Conservation (phyloP, 192 early-diverging fungal species). For the Pilobolus umbonatus region DNA sequence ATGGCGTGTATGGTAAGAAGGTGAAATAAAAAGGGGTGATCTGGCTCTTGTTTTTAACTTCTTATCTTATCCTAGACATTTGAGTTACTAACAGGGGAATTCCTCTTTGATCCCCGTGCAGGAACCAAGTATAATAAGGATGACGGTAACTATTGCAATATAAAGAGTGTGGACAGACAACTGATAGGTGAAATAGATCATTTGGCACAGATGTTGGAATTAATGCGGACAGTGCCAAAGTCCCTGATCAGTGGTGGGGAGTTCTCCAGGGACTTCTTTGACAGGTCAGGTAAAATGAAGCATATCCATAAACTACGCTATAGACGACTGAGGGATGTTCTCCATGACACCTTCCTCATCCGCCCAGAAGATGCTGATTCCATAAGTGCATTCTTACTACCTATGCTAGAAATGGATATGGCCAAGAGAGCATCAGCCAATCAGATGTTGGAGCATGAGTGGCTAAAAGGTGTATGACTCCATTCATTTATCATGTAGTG, state of each 20-base stretch:
- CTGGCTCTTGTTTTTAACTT: not conserved
- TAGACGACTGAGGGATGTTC: constrained; percentile 76
- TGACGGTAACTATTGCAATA: constrained; percentile 58
- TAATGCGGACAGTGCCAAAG: constrained; percentile 78
- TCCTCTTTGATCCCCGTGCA: constrained; percentile 91
- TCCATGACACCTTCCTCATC: constrained; percentile 85
- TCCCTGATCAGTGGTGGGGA: constrained; percentile 73
- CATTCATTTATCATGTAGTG: too few relatives aligned
- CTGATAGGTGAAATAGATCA: too few relatives aligned
- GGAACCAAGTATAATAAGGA: constrained; percentile 83
- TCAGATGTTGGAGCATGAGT: constrained; percentile 21
- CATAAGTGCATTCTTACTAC: constrained; percentile 71
- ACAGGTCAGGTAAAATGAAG: constrained; percentile 78
- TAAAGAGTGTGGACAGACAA: not conserved
- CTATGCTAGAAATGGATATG: constrained; percentile 60
- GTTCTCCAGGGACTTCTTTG: constrained; percentile 83
- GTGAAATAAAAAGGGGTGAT: not conserved
- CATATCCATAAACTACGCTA: constrained; percentile 82
- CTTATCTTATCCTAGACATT: constrained; percentile 48
- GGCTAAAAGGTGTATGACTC: constrained; percentile 18
- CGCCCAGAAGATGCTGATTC: constrained; percentile 61
- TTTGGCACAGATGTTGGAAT: constrained; percentile 90
- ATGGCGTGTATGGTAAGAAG: constrained; percentile 73
- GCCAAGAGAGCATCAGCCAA: constrained; percentile 19
- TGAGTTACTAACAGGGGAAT: constrained; percentile 91